Conservation (phyloP, 441 rosid species). For the Geranium incanum region DNA sequence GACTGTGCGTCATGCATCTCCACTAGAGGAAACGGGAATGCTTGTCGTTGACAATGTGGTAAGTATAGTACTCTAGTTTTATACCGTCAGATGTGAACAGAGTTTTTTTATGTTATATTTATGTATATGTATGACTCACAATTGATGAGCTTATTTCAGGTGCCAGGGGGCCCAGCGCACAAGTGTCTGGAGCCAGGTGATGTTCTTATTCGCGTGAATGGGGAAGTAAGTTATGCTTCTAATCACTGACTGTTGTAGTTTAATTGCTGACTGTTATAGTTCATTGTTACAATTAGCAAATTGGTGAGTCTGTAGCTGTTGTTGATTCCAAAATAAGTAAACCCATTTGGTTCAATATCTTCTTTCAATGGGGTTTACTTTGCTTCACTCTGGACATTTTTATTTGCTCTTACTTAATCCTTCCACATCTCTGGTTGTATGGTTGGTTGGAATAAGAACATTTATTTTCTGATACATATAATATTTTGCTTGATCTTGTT, state of each 20-base stretch:
- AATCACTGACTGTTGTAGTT: background rate
- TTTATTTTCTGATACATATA: background rate
- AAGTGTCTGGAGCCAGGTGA: constrained; percentile 84
- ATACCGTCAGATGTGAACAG: background rate
- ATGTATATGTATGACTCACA: background rate
- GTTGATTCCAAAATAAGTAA: constrained; percentile 3
- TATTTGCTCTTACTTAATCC: background rate
- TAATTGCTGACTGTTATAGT: background rate
- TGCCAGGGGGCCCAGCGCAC: constrained; percentile 90
- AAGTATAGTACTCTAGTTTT: constrained; percentile 27
- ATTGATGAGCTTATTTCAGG: constrained; percentile 39
- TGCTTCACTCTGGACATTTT: background rate
- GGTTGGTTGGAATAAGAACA: background rate
- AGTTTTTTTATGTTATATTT: constrained; percentile 1
- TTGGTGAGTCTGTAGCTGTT: background rate
- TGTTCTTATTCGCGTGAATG: constrained; percentile 78
- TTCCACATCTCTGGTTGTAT: background rate
- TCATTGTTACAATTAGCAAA: background rate
- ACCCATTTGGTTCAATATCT: background rate
- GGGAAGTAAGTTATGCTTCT: constrained; percentile 51
- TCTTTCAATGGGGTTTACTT: background rate
- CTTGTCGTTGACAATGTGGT: constrained; percentile 91
- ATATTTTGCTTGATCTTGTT: background rate
- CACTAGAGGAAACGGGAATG: constrained; percentile 79
- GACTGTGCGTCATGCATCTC: constrained; percentile 80